Conservation (phyloP, 306 rosid genomes). For the Prunus armeniaca region DNA sequence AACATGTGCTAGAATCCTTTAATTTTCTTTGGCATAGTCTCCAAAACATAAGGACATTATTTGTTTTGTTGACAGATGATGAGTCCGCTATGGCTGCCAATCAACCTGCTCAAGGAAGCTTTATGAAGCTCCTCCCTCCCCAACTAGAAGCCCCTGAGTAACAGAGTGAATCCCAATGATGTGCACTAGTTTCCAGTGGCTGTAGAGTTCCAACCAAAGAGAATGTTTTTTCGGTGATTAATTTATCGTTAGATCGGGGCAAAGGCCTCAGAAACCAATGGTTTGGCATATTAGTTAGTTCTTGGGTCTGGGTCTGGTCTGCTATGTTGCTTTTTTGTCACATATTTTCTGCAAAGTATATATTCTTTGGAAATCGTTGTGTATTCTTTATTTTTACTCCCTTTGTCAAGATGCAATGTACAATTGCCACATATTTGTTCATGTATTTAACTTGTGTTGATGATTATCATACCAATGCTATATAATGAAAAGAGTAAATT, state of each 20-base stretch:
- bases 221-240: conserved; percentile 21
- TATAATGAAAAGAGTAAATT: neutral
- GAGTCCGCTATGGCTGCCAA: conserved; percentile 53
- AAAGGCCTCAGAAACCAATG: conserved; percentile 43
- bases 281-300: conserved; percentile 38
- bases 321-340: conserved; percentile 39
- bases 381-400: conserved; percentile 37
- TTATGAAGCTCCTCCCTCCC: conserved; percentile 69
- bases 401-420: conserved; percentile 34
- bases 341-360: conserved; percentile 36
- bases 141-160: conserved; percentile 77
- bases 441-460: conserved; percentile 53
- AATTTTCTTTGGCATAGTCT: neutral
- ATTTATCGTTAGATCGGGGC: conserved; percentile 41
- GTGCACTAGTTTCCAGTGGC: conserved; percentile 37
- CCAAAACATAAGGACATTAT: neutral
- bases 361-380: conserved; percentile 54
- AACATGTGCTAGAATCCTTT: neutral
- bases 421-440: conserved; percentile 31
- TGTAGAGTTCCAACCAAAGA: conserved; percentile 25
- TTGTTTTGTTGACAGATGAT: conserved; percentile 51
- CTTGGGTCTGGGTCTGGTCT: conserved; percentile 32
- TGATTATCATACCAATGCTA: conserved; percentile 31
- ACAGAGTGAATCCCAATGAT: conserved; percentile 42
- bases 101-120: conserved; percentile 80